phyloP scores from a whole-genome alignment of 2,329 filamentous ascomycete genomes.

The Botrytis byssoidea region DNA sequence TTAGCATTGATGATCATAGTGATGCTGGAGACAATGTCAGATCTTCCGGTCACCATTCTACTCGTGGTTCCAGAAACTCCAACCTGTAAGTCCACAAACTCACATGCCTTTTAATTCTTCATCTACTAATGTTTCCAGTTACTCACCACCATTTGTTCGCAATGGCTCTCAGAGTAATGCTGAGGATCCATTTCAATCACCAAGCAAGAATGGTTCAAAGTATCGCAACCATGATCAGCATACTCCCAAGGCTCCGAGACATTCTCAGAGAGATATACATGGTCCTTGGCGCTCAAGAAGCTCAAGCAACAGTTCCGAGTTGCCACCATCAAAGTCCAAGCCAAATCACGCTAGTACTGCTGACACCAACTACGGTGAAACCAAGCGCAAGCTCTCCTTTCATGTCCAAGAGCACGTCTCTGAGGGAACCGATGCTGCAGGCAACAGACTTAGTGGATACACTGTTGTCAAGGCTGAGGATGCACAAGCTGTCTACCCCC shows the following conservation, averaged over 20 bases:
- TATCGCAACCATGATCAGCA: constrained; percentile 24
- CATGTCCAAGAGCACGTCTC: constrained; percentile 25
- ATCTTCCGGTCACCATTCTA: constrained; percentile 25
- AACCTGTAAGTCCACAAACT: constrained; percentile 28
- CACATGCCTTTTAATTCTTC: background rate
- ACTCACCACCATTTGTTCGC: constrained; percentile 36
- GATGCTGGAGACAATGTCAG: constrained; percentile 23
- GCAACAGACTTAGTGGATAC: constrained; percentile 19
- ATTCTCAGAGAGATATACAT: constrained; percentile 27
- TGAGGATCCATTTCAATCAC: constrained; percentile 34
- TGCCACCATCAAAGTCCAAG: constrained; percentile 14
- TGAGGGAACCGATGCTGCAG: constrained; percentile 10
- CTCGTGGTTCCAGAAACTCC: constrained; percentile 20
- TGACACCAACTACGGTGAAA: constrained; percentile 20
- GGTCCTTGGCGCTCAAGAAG: constrained; percentile 35
- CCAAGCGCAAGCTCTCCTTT: constrained; percentile 25
- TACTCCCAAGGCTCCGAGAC: constrained; percentile 30
- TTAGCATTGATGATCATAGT: constrained; percentile 26
- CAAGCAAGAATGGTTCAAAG: constrained; percentile 17
- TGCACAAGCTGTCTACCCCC: constrained; percentile 41
- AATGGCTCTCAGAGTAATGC: constrained; percentile 27
- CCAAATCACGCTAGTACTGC: background rate
- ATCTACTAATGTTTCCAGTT: constrained; percentile 27
- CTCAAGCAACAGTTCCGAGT: constrained; percentile 29
- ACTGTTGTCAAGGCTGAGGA: constrained; percentile 30